Conservation (phyloP, 352 stramenopile genomes). For the Phytophthora foliorum region DNA sequence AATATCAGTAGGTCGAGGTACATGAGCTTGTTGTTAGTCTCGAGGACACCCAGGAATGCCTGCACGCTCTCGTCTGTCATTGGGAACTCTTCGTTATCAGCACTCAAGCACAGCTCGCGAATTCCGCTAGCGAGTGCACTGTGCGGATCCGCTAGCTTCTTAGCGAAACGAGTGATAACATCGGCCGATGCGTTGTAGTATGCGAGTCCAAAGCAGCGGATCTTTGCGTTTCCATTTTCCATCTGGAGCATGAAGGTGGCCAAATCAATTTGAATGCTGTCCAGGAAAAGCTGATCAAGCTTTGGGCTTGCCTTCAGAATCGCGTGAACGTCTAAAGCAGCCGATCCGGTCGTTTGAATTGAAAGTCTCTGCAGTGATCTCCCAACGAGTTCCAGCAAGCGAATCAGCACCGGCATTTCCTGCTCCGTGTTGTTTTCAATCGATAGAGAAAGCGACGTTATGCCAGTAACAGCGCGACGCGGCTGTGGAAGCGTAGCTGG, state of each 20-base stretch:
- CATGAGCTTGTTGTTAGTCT: conserved; percentile 39
- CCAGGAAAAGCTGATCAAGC: conserved; percentile 36
- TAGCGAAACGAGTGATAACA: conserved; percentile 32
- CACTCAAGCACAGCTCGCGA: conserved; percentile 38
- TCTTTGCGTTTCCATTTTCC: conserved; percentile 23
- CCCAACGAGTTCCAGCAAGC: conserved; percentile 35
- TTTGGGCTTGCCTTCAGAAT: conserved; percentile 31
- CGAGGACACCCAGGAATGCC: conserved; percentile 30
- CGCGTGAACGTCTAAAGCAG: conserved; percentile 21
- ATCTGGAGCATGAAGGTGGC: conserved; percentile 29
- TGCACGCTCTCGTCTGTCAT: conserved; percentile 31
- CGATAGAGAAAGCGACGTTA: conserved; percentile 37
- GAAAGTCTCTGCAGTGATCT: conserved; percentile 30
- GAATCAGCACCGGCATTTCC: conserved; percentile 9
- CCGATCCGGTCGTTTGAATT: conserved; percentile 18
- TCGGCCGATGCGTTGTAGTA: conserved; percentile 26
- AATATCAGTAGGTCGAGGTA: conserved; percentile 38
- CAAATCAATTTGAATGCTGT: conserved; percentile 40
- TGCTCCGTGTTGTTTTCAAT: conserved; percentile 34
- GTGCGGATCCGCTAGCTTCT: conserved; percentile 24
- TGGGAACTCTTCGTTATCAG: conserved; percentile 35
- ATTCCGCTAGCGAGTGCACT: conserved; percentile 24
- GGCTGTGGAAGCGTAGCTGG: not conserved
- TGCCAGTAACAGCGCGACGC: conserved; percentile 1
- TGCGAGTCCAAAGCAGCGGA: conserved; percentile 26